Evolutionary conservation across 2,329 filamentous ascomycete species (phyloP).

Genomic region (Calonectria pteridis): DNA sequence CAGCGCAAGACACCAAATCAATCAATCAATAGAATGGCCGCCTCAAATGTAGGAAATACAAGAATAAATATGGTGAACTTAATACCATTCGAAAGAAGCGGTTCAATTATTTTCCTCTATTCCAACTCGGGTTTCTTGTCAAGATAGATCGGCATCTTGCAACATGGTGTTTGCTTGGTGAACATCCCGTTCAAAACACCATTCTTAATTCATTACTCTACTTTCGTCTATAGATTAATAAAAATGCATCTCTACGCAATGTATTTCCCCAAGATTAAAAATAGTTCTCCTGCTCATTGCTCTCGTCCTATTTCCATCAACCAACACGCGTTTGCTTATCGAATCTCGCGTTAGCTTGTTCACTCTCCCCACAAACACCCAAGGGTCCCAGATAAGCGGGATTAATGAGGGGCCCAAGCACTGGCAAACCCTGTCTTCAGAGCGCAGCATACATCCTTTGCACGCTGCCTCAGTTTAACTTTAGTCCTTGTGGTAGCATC

Average conservation of each 20-base stretch:
- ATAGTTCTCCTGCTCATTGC: background rate
- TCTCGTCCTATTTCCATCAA: too few species aligned
- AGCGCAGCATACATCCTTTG: background rate
- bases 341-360: background rate
- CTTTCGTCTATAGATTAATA: background rate
- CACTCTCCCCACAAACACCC: background rate
- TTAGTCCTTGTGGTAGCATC: too few species aligned
- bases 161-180: too few species aligned
- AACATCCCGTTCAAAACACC: background rate
- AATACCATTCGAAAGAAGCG: background rate
- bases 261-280: background rate
- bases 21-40: background rate
- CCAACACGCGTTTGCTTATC: background rate
- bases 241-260: background rate
- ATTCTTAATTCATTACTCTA: background rate
- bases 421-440: background rate
- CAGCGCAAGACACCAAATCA: background rate
- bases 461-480: background rate
- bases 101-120: background rate
- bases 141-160: too few species aligned
- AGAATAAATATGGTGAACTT: background rate
- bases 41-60: background rate
- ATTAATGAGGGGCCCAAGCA: background rate
- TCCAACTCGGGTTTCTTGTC: too few species aligned
- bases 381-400: constrained; percentile 4